Conservation (phyloP, 1,139 yeast species). For the Diutina siamensis region DNA sequence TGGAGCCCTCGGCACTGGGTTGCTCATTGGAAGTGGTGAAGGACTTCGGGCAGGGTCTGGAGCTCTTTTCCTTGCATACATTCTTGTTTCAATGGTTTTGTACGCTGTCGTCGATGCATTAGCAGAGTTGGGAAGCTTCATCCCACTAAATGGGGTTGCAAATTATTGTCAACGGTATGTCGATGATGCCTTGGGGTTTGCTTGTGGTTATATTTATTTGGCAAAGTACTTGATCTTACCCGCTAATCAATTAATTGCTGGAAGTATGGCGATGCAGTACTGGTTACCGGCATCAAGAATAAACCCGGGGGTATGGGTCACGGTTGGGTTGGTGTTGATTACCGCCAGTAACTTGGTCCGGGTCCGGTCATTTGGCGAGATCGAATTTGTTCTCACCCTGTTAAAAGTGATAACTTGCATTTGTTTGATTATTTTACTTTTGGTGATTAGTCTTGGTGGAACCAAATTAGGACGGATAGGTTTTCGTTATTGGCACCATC, state of each 20-base stretch:
- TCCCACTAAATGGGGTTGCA: conserved; percentile 64
- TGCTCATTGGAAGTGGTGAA: conserved; percentile 61
- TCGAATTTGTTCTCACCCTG: conserved; percentile 55
- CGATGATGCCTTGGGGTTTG: conserved; percentile 64
- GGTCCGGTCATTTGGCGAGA: conserved; percentile 49
- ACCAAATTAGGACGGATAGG: conserved; percentile 54
- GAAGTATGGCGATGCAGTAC: conserved; percentile 47
- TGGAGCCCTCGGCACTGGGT: conserved; percentile 49
- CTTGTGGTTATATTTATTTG: conserved; percentile 59
- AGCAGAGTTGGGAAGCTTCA: conserved; percentile 70
- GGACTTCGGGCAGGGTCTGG: conserved; percentile 60
- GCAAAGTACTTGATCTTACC: conserved; percentile 54
- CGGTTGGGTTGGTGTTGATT: conserved; percentile 37
- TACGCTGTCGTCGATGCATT: conserved; percentile 59
- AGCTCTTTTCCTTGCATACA: conserved; percentile 49
- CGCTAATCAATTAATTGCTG: conserved; percentile 52
- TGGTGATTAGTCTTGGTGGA: conserved; percentile 41
- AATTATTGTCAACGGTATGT: conserved; percentile 59
- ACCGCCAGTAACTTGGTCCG: conserved; percentile 24
- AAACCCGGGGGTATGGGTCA: conserved; percentile 51
- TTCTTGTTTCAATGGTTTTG: conserved; percentile 50
- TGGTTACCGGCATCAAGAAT: conserved; percentile 35
- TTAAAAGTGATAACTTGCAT: conserved; percentile 48
- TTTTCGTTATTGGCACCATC: conserved; percentile 54
- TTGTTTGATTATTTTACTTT: conserved; percentile 38